Base-by-base conservation (phyloP, 768 basidiomycete species). In the Lentinus brumalis region DNA sequence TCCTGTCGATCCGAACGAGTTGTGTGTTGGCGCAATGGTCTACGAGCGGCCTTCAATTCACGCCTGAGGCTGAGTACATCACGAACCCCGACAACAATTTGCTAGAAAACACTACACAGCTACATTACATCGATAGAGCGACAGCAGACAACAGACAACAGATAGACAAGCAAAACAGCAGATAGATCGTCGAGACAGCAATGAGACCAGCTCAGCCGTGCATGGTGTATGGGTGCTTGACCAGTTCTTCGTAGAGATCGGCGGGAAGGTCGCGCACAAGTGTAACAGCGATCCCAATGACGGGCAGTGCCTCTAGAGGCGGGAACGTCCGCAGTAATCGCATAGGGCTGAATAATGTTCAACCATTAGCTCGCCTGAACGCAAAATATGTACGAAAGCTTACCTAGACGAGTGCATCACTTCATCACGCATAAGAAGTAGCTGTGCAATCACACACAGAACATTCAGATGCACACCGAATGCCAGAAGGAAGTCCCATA, bases 401-500 rank as follows among this genome's bases (percentile, higher is more conserved):
- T 58, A 96, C 96, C 93, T 94, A 2, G 87, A 79, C 1, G 90
- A 93, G 52, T 77, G 80, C 88, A 99, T 94, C 50, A 99, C 85
- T 49, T 94, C 92, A 47, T 92, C 89, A 60, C 94, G 81, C 75
- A 98, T 96, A 11, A 96, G 83, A 4, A 96, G 73, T 4, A 99
- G 76, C 69, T 98, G 97, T 7, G 97, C 96, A 61, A 98, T 98
- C 3, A 98, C 95, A 70, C 96, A 98, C 15, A 99, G 80, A 11
- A 99, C 89, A 69, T 99, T 99, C 18, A 99, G 81, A 70, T 98
- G 97, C 26, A 96, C 92, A 14, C 97, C 97, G 69, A 96, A 98
- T 4, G 96, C 94, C 30, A 99, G 81, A 9, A 99, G 82, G 71
- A 98, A 99, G 74, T 99, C 97, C 96, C 97, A 99, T 55, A 99